These are phyloP conservation scores for Acanthamoeba comandoni DNA, from an alignment of 208 protist genomes.

Conservation along the genomic window DNA sequence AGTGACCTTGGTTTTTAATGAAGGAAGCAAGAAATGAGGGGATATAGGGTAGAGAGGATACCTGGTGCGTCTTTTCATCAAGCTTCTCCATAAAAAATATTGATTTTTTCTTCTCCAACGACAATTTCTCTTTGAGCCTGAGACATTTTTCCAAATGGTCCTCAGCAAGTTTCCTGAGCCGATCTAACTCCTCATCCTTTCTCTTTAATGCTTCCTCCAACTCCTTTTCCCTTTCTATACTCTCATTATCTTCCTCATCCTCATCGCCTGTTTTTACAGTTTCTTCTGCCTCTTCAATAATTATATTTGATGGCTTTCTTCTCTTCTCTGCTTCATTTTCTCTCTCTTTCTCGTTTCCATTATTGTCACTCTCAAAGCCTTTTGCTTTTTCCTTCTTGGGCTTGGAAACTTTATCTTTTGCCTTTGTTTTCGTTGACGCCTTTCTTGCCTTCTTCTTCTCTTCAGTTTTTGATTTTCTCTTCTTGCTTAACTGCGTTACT, in stretches of 20 bases:
- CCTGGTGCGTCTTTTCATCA: conserved; percentile 35
- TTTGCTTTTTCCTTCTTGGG: neutral
- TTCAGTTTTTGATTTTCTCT: neutral
- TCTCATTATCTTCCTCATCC: too few species aligned
- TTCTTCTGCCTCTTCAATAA: too few species aligned
- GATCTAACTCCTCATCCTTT: conserved; percentile 24
- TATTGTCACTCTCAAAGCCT: neutral
- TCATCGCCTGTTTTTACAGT: too few species aligned
- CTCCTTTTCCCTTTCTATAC: conserved; percentile 33
- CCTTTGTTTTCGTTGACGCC: neutral
- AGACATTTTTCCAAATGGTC: conserved; percentile 43
- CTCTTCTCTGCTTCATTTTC: neutral
- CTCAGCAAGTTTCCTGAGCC: conserved; percentile 30
- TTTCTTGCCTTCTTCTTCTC: neutral
- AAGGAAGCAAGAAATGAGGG: conserved; percentile 1
- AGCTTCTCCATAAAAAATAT: conserved; percentile 36
- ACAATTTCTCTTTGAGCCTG: neutral
- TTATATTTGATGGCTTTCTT: neutral
- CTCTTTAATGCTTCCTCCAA: too few species aligned
- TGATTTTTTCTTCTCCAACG: conserved; percentile 32
- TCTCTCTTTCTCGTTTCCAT: neutral
- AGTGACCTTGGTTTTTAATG: too few species aligned
- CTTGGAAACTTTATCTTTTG: neutral
- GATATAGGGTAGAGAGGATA: neutral
- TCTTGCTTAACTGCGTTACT: conserved; percentile 27